Evolutionary conservation across 768 basidiomycete species (phyloP).

Genomic region (Leccinum arenicola): DNA sequence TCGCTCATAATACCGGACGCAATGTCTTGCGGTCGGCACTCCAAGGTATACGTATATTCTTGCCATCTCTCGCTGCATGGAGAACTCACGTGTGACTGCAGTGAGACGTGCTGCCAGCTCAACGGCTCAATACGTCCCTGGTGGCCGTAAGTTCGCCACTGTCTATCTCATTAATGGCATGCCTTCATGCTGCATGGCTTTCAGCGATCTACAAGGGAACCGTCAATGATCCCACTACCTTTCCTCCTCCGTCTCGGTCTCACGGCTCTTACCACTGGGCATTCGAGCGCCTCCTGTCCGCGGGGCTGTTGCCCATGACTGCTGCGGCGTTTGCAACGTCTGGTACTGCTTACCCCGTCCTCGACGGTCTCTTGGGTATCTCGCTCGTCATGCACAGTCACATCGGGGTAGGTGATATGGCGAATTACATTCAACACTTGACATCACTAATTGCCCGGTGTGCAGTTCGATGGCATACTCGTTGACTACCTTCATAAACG

Average conservation of each 20-base stretch:
- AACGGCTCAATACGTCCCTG: slow-evolving; percentile 53
- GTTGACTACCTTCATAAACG: slow-evolving; percentile 92
- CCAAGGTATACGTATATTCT: slow-evolving; percentile 36
- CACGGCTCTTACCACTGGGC: slow-evolving; percentile 93
- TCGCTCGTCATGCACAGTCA: slow-evolving; percentile 93
- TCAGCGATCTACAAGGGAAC: slow-evolving; percentile 85
- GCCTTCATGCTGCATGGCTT: not conserved
- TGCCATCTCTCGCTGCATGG: not conserved
- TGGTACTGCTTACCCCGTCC: slow-evolving; percentile 71
- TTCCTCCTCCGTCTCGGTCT: slow-evolving; percentile 74
- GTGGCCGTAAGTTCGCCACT: slow-evolving; percentile 55
- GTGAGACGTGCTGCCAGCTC: slow-evolving; percentile 41
- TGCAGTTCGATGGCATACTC: slow-evolving; percentile 69
- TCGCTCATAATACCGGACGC: slow-evolving; percentile 38
- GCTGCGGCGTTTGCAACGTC: slow-evolving; percentile 82
- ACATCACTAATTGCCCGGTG: not conserved
- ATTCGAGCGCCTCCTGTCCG: slow-evolving; percentile 90
- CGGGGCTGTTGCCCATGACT: slow-evolving; percentile 83
- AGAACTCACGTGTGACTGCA: slow-evolving; percentile 14
- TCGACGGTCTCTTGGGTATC: slow-evolving; percentile 88
- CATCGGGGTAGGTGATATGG: slow-evolving; percentile 65
- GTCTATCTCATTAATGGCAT: not conserved
- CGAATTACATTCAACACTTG: not conserved
- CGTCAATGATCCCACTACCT: slow-evolving; percentile 92
- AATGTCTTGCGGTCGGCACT: slow-evolving; percentile 38